A percentile compares a stretch with the other conserved stretches of the same genome.
phyloP scores from a whole-genome alignment of 176 grass and related monocot species.

The Aegilops tauschii region DNA sequence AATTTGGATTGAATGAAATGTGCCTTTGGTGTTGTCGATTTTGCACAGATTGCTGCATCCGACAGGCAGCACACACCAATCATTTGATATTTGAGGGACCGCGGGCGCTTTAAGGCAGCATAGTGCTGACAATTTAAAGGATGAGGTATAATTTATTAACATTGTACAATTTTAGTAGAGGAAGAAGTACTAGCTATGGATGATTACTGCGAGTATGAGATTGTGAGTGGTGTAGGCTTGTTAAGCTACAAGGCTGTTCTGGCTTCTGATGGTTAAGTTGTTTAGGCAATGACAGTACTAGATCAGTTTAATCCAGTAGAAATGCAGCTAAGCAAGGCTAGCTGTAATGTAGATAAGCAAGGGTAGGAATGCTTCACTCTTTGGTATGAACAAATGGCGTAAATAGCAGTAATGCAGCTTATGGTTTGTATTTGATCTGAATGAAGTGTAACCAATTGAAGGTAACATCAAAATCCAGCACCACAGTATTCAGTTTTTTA shows the following conservation, averaged over 20 bases:
- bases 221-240: background rate
- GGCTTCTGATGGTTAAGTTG: background rate
- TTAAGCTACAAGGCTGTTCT: background rate
- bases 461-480: background rate
- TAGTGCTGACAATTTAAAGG: too few species aligned
- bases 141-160: too few species aligned
- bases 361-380: background rate
- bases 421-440: background rate
- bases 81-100: too few species aligned
- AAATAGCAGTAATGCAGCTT: background rate
- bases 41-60: too few species aligned
- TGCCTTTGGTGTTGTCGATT: too few species aligned
- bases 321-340: too few species aligned
- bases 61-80: too few species aligned
- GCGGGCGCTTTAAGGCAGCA: too few species aligned
- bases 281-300: background rate
- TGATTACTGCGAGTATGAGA: background rate
- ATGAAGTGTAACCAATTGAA: background rate
- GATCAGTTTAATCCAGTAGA: too few species aligned
- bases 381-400: background rate
- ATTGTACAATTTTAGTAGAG: background rate
- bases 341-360: too few species aligned
- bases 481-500: background rate
- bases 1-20: too few species aligned
- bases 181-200: background rate